phyloP scores from a whole-genome alignment of 2,329 filamentous ascomycete species.

The Fusarium tupiense region DNA sequence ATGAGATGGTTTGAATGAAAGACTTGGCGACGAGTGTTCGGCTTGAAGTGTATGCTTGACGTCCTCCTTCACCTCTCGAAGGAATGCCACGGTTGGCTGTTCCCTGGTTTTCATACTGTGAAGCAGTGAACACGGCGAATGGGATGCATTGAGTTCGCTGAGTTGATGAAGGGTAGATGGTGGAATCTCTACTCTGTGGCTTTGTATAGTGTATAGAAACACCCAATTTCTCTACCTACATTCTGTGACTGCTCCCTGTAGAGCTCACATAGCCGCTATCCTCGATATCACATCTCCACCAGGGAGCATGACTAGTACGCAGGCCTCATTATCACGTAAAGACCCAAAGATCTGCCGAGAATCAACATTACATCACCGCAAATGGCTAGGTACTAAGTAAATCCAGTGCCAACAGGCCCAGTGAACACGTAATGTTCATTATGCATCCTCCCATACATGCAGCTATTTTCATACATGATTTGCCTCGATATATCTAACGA shows the following conservation, averaged over 20 bases:
- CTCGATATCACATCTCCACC: background rate
- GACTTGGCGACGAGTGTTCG: slow-evolving; percentile 14
- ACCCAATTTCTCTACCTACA: slow-evolving; percentile 25
- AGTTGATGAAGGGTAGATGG: slow-evolving; percentile 13
- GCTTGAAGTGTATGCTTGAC: slow-evolving; percentile 5
- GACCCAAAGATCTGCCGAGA: background rate
- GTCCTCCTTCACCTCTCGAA: background rate
- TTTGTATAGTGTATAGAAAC: slow-evolving; percentile 53
- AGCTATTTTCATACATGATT: slow-evolving; percentile 26
- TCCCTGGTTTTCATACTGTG: background rate
- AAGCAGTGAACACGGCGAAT: background rate
- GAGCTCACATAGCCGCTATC: background rate
- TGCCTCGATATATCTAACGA: slow-evolving; percentile 10
- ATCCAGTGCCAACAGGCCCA: slow-evolving; percentile 11
- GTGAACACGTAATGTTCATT: slow-evolving; percentile 21
- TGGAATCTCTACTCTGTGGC: slow-evolving; percentile 35
- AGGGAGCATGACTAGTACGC: background rate
- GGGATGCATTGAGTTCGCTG: background rate
- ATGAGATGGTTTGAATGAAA: slow-evolving; percentile 25
- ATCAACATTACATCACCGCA: background rate
- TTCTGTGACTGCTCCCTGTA: background rate
- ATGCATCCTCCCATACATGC: slow-evolving; percentile 30
- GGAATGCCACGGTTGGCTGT: background rate
- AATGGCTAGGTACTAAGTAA: background rate
- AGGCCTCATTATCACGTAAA: background rate